Conservation (phyloP, 495 filamentous ascomycete species). For the Daldinia vernicosa region DNA sequence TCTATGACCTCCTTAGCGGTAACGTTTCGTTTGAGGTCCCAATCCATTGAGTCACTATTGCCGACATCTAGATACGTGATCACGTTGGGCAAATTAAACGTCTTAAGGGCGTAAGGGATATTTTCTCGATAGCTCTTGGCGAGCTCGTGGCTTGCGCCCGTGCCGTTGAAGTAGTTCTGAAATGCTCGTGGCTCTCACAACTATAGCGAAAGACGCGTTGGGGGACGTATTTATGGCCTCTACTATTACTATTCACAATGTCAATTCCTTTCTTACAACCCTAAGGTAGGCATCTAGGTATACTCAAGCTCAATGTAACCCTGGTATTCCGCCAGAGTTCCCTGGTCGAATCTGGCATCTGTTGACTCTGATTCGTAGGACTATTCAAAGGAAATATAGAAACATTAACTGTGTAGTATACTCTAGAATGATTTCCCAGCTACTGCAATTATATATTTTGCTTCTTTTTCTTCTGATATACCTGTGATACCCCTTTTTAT, state of each 20-base stretch:
- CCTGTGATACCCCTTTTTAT: no score
- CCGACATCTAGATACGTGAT: constrained; percentile 75
- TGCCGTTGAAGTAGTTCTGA: constrained; percentile 64
- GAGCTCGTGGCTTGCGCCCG: constrained; percentile 61
- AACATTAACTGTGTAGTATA: background rate
- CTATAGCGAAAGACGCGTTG: constrained; percentile 51
- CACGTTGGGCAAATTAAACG: constrained; percentile 70
- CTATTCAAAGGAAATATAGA: background rate
- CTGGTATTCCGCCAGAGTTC: background rate
- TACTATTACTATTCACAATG: constrained; percentile 54
- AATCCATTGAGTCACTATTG: constrained; percentile 72
- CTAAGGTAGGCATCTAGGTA: background rate
- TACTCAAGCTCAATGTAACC: constrained; percentile 8
- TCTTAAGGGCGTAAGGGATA: constrained; percentile 66
- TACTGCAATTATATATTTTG: background rate
- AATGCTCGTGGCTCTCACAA: constrained; percentile 69
- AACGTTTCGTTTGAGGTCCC: constrained; percentile 59
- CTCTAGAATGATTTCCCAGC: background rate
- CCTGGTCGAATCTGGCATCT: background rate
- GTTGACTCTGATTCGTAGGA: no score
- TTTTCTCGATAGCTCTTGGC: constrained; percentile 62
- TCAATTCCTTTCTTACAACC: background rate
- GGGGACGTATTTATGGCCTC: constrained; percentile 49
- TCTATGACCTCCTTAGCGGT: constrained; percentile 51
- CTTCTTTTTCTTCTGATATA: no score